These are phyloP conservation scores for Keithomyces neogunnii DNA, from an alignment of 2,329 filamentous ascomycete genomes.

Conservation along the genomic window DNA sequence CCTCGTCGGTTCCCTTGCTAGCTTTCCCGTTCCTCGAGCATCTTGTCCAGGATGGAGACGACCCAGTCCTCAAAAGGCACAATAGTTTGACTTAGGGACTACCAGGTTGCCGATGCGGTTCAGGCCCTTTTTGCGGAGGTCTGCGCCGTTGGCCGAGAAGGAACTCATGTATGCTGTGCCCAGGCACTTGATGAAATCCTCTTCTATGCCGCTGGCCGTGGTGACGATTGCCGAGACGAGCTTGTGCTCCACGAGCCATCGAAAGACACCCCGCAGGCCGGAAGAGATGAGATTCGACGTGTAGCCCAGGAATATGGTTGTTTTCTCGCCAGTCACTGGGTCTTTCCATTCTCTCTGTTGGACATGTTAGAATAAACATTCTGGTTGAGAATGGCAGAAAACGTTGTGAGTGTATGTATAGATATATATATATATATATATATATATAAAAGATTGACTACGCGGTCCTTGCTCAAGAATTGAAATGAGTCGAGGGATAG, in stretches of 20 bases:
- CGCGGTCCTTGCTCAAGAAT: no score
- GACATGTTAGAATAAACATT: constrained; percentile 4
- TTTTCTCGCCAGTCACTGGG: constrained; percentile 66
- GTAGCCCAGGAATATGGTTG: constrained; percentile 95
- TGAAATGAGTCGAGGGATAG: no score
- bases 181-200: constrained; percentile 97
- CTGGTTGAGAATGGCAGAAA: no score
- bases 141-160: constrained; percentile 69
- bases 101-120: constrained; percentile 95
- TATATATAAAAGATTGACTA: no score
- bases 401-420: not conserved
- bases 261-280: constrained; percentile 80
- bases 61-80: constrained; percentile 98
- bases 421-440: no score
- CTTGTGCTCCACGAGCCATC: constrained; percentile 86
- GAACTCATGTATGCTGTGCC: constrained; percentile 87
- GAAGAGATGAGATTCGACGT: constrained; percentile 98
- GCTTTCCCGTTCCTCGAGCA: constrained; percentile 90
- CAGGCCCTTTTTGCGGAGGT: constrained; percentile 73
- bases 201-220: constrained; percentile 89
- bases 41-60: constrained; percentile 84
- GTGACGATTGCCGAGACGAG: constrained; percentile 92
- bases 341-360: constrained; percentile 66
- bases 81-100: constrained; percentile 93
- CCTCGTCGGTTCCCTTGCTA: constrained; percentile 56